Evolutionary conservation across 441 rosid genomes (phyloP).

Genomic region (Syzygium syzygioides): DNA sequence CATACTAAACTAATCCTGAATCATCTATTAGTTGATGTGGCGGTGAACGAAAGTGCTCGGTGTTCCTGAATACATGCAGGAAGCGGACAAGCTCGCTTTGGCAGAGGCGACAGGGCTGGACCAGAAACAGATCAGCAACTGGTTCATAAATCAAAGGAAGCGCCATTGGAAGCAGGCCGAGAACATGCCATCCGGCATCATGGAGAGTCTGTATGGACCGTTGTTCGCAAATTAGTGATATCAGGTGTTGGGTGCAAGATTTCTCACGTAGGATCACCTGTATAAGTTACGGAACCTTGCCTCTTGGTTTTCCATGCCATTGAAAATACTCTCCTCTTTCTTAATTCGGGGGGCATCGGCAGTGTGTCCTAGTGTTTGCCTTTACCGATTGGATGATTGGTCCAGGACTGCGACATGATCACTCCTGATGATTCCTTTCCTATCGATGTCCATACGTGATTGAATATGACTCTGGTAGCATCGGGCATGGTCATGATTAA

Average conservation of each 20-base stretch:
- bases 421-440: not conserved
- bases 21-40: not conserved
- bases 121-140: constrained; percentile 60
- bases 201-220: constrained; percentile 33
- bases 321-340: not conserved
- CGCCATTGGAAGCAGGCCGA: constrained; percentile 65
- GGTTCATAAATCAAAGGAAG: constrained; percentile 68
- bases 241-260: not conserved
- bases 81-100: constrained; percentile 42
- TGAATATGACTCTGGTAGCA: not conserved
- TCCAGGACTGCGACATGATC: not conserved
- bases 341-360: not conserved
- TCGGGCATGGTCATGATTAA: not conserved
- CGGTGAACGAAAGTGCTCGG: not conserved
- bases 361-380: not conserved
- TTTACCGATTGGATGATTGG: not conserved
- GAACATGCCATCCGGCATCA: constrained; percentile 36
- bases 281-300: not conserved
- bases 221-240: not conserved
- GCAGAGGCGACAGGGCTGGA: constrained; percentile 52
- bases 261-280: not conserved
- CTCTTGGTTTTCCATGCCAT: not conserved
- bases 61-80: constrained; percentile 20
- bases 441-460: not conserved
- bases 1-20: not conserved